Evolutionary conservation across 768 basidiomycete genomes (phyloP).

Genomic region (Amanita muscaria): DNA sequence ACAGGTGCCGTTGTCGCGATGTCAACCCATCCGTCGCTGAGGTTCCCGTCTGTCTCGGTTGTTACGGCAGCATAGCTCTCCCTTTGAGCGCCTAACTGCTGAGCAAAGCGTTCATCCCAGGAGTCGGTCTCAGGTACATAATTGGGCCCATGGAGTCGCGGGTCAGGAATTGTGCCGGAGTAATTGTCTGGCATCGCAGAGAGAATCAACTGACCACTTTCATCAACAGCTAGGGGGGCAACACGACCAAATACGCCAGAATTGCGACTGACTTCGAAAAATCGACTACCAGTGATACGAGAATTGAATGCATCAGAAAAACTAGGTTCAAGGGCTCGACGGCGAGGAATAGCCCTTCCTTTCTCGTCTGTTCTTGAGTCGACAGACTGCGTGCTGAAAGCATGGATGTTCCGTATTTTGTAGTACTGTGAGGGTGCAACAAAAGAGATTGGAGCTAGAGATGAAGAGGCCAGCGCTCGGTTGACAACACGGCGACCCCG

Average conservation of each 20-base stretch:
- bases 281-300: slow-evolving; percentile 57
- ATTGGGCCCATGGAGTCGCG: slow-evolving; percentile 47
- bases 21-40: slow-evolving; percentile 53
- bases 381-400: slow-evolving; percentile 51
- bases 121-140: slow-evolving; percentile 30
- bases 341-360: slow-evolving; percentile 22
- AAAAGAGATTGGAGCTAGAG: slow-evolving; percentile 69
- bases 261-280: slow-evolving; percentile 63
- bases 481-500: slow-evolving; percentile 45
- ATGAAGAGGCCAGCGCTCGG: slow-evolving; percentile 58
- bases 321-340: slow-evolving; percentile 22
- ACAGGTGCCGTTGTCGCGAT: slow-evolving; percentile 38
- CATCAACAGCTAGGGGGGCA: slow-evolving; percentile 45
- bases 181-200: slow-evolving; percentile 19
- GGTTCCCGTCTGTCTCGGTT: slow-evolving; percentile 17
- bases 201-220: slow-evolving; percentile 39
- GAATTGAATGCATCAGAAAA: slow-evolving; percentile 53
- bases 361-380: slow-evolving; percentile 24
- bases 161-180: slow-evolving; percentile 39
- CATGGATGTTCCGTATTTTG: slow-evolving; percentile 54
- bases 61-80: slow-evolving; percentile 7
- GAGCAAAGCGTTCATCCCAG: slow-evolving; percentile 18
- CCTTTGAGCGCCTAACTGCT: background rate
- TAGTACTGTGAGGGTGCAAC: slow-evolving; percentile 77
- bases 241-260: slow-evolving; percentile 49